These are phyloP conservation scores for Nicotiana obtusifolia DNA, from an alignment of 257 asterid species.

Conservation along the genomic window DNA sequence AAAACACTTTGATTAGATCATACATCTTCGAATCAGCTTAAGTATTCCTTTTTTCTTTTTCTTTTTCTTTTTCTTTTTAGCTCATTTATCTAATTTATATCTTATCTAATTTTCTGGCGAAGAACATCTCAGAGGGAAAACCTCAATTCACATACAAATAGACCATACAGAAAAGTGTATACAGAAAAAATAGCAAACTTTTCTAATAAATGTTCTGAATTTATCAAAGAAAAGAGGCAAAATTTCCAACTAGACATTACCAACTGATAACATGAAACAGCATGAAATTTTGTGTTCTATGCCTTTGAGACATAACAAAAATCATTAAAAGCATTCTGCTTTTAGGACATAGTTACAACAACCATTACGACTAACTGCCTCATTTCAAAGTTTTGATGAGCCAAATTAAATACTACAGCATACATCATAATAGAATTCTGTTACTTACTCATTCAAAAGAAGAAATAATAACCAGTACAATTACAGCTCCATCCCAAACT, in stretches of 20 bases:
- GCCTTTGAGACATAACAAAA: background rate
- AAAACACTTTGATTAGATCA: no score
- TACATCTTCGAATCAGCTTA: no score
- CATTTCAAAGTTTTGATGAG: background rate
- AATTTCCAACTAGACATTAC: background rate
- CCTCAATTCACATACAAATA: background rate
- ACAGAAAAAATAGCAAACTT: background rate
- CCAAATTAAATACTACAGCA: background rate
- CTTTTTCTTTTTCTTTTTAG: no score
- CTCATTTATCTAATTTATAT: no score
- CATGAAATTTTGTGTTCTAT: no score
- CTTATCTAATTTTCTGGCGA: no score
- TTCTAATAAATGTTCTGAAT: background rate
- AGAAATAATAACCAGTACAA: background rate
- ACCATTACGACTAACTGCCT: background rate
- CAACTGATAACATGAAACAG: background rate
- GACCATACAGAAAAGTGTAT: background rate
- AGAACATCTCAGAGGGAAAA: no score
- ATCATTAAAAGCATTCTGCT: background rate
- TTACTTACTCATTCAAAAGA: background rate
- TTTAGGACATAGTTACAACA: background rate
- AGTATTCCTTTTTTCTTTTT: no score
- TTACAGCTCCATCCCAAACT: background rate
- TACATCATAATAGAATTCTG: background rate
- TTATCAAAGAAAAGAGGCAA: background rate